Conservation (phyloP, 2,329 filamentous ascomycete genomes). For the Penicillium crustosum region DNA sequence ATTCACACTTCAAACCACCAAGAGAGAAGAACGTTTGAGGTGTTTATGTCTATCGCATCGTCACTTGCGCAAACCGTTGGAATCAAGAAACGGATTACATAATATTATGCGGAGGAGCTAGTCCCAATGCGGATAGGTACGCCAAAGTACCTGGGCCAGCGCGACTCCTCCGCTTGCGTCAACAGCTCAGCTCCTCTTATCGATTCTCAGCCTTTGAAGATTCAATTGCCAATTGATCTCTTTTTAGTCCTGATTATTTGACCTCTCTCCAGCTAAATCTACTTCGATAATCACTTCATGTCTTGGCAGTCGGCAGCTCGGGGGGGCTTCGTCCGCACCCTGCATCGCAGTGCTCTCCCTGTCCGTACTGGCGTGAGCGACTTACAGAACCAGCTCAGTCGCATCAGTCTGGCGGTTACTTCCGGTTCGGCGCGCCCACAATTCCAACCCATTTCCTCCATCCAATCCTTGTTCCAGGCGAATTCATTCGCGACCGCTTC, state of each 20-base stretch:
- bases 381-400: constrained; percentile 29
- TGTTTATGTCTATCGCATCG: constrained; percentile 1
- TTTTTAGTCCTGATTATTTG: neutral
- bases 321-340: constrained; percentile 32
- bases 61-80: neutral
- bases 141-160: constrained; percentile 28
- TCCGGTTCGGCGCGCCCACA: constrained; percentile 15
- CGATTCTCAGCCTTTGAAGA: neutral
- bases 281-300: constrained; percentile 24
- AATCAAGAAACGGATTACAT: neutral
- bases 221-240: neutral
- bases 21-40: neutral
- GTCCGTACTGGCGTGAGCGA: constrained; percentile 29
- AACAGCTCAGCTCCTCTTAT: constrained; percentile 20
- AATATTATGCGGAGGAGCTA: neutral
- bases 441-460: constrained; percentile 12
- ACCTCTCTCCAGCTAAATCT: neutral
- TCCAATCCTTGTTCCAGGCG: constrained; percentile 16
- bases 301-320: constrained; percentile 34
- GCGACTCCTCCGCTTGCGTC: constrained; percentile 34
- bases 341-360: constrained; percentile 27
- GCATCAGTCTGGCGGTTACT: constrained; percentile 25
- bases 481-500: constrained; percentile 26
- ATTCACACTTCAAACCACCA: neutral
- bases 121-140: constrained; percentile 24